These are phyloP conservation scores for Mycosarcoma mackinlayi DNA, from an alignment of 1,284 basidiomycete genomes.

Conservation along the genomic window DNA sequence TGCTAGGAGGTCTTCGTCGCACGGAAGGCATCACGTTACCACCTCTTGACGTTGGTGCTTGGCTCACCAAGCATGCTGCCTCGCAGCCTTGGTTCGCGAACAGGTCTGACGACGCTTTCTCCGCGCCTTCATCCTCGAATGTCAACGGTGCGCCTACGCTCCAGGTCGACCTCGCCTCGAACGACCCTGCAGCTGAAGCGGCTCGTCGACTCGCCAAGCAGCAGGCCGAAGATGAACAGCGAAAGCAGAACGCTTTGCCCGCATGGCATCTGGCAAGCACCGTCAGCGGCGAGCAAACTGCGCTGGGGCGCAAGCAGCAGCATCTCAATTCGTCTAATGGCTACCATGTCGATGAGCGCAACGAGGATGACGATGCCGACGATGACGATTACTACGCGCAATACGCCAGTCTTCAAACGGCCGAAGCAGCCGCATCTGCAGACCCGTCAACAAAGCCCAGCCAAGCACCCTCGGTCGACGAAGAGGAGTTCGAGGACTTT, in stretches of 20 bases:
- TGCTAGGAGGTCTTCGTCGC: conserved; percentile 85
- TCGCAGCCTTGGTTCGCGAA: conserved; percentile 54
- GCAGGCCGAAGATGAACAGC: conserved; percentile 60
- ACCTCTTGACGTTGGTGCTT: conserved; percentile 77
- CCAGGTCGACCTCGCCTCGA: conserved; percentile 63
- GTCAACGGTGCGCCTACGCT: conserved; percentile 42
- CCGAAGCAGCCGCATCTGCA: conserved; percentile 44
- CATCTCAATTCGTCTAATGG: conserved; percentile 35
- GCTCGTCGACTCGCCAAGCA: conserved; percentile 70
- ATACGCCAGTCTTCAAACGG: conserved; percentile 57
- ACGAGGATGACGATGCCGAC: conserved; percentile 38
- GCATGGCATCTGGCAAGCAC: conserved; percentile 95
- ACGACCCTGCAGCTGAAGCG: conserved; percentile 55
- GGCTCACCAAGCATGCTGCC: conserved; percentile 59
- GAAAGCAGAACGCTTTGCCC: conserved; percentile 88
- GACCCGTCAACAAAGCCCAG: conserved; percentile 35
- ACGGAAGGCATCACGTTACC: conserved; percentile 80
- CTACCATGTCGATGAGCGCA: conserved; percentile 36
- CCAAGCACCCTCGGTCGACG: conserved; percentile 27
- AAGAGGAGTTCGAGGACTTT: conserved; percentile 50
- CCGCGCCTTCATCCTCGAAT: conserved; percentile 27
- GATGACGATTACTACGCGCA: conserved; percentile 66
- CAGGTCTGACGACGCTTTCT: conserved; percentile 22
- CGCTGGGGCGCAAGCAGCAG: conserved; percentile 74
- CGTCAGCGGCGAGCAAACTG: conserved; percentile 88